A percentile compares a stretch with the other conserved stretches of the same genome.
Evolutionary conservation across 495 filamentous ascomycete genomes (phyloP).

Genomic region (Rhizodiscina lignyota): DNA sequence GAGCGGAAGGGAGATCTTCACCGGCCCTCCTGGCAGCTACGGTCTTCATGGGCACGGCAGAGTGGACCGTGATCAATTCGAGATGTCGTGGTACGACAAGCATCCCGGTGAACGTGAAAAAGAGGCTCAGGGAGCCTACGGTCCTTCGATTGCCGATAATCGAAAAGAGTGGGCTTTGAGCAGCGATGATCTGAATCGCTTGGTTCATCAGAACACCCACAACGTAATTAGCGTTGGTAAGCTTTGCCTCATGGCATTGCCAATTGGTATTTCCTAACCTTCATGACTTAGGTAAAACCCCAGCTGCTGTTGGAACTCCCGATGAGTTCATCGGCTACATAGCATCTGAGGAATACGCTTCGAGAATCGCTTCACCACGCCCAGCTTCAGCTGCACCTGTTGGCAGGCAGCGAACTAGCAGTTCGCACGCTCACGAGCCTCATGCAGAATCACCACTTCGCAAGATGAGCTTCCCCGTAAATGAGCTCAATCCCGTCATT

Average conservation of each 20-base stretch:
- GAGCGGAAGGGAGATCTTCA: slow-evolving; percentile 39
- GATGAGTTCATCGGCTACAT: slow-evolving; percentile 56
- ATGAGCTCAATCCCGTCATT: slow-evolving; percentile 10
- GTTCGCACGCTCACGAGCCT: slow-evolving; percentile 24
- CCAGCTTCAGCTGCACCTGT: slow-evolving; percentile 29
- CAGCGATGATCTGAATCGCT: slow-evolving; percentile 79
- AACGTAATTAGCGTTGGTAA: slow-evolving; percentile 43
- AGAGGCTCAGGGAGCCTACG: slow-evolving; percentile 56
- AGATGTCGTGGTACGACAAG: slow-evolving; percentile 79
- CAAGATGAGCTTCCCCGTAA: slow-evolving; percentile 33
- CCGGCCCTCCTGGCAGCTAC: slow-evolving; percentile 58
- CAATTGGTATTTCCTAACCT: slow-evolving; percentile 8
- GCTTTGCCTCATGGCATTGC: slow-evolving; percentile 5
- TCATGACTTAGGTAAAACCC: slow-evolving; percentile 16
- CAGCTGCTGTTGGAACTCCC: slow-evolving; percentile 19
- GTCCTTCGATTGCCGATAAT: slow-evolving; percentile 43
- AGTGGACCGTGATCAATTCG: slow-evolving; percentile 26
- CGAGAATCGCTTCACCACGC: slow-evolving; percentile 48
- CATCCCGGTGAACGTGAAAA: slow-evolving; percentile 62
- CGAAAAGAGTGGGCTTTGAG: slow-evolving; percentile 75
- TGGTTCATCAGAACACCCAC: slow-evolving; percentile 57
- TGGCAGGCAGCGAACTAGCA: slow-evolving; percentile 20
- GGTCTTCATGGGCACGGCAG: slow-evolving; percentile 73
- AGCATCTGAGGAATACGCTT: slow-evolving; percentile 61
- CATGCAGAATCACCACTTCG: slow-evolving; percentile 40